Evolutionary conservation across 1,284 basidiomycete genomes (phyloP), one percentile per base, ranked within the genome.

Genomic region (Termitomyces sp.): DNA sequence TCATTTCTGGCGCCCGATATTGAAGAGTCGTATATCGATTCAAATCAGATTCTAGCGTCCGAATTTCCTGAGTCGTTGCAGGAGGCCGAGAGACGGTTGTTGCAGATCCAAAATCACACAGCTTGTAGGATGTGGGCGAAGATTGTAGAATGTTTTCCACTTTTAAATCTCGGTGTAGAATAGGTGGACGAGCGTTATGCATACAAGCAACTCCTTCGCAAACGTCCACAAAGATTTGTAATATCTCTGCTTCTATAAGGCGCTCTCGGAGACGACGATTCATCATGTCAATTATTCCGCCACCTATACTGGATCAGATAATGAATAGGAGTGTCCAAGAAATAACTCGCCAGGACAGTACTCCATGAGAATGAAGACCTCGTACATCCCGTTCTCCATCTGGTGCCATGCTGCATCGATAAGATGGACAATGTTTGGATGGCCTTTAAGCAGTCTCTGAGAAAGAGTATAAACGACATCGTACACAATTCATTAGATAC

Each of bases 351-450:
- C 82, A 67, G 81, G 77, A 69, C 94, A 98, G 70, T 88, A 98
- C 71, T 99, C 97, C 97, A 99, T 99, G 57, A 99, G 81, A 68
- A 99, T 99, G 71, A 98, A 98, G 45, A 99, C 95, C 71, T 99
- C 97, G 69, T 90, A 94, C 44, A 81, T 80, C 44, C 92, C 92
- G 65, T 88, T 89, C 2, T 89, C 76, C 67, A 92, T 79, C 57
- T 84, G 82, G 60, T 92, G 86, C 80, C 92, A 93, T 49, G 92
- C 87, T n/a, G 94, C 93, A 72, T 97, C 94, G 68, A 96, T 90
- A 67, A 97, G 85, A 68, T 94, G 86, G 56, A 96, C 94, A 58
- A 97, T 94, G 68, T 95, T 93, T 4, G 92, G 88, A 66, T 96
- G 93, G 38, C 91, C 90, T 72, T 90, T 87, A 53, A 96, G 79